phyloP scores from a whole-genome alignment of 176 grass and related monocot genomes.

The Eragrostis curvula region DNA sequence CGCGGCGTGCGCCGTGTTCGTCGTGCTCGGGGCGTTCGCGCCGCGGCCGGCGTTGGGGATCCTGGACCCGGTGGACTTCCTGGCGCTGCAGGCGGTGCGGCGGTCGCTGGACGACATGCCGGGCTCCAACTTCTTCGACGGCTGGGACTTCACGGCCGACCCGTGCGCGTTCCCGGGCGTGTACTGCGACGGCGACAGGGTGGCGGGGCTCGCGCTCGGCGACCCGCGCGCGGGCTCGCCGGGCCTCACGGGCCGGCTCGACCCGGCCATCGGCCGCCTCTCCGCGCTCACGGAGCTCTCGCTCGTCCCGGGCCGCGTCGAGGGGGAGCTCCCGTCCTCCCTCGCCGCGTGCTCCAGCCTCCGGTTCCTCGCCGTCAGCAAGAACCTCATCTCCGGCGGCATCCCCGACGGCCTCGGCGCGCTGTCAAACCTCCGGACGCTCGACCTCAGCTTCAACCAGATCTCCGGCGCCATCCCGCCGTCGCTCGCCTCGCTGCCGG shows the following conservation, averaged over 20 bases:
- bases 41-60: slow-evolving; percentile 45
- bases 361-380: slow-evolving; percentile 88
- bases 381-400: slow-evolving; percentile 82
- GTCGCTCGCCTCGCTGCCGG: slow-evolving; percentile 56
- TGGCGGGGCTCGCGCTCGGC: slow-evolving; percentile 71
- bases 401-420: slow-evolving; percentile 61
- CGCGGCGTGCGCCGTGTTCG: slow-evolving; percentile 22
- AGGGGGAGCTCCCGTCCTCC: slow-evolving; percentile 58
- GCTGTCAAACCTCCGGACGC: slow-evolving; percentile 73
- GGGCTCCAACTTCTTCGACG: slow-evolving; percentile 74
- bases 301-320: slow-evolving; percentile 81
- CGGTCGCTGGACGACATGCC: slow-evolving; percentile 91
- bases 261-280: slow-evolving; percentile 65
- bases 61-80: slow-evolving; percentile 83
- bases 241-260: slow-evolving; percentile 70
- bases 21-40: slow-evolving; percentile 11
- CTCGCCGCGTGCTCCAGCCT: slow-evolving; percentile 59
- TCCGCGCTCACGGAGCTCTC: slow-evolving; percentile 81
- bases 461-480: slow-evolving; percentile 69
- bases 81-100: slow-evolving; percentile 83
- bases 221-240: slow-evolving; percentile 88
- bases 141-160: slow-evolving; percentile 91
- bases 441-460: slow-evolving; percentile 96
- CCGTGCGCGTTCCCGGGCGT: slow-evolving; percentile 87
- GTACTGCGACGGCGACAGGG: slow-evolving; percentile 67